Base-by-base conservation (phyloP, 2,329 filamentous ascomycete genomes). In the Diaporthe sp. region DNA sequence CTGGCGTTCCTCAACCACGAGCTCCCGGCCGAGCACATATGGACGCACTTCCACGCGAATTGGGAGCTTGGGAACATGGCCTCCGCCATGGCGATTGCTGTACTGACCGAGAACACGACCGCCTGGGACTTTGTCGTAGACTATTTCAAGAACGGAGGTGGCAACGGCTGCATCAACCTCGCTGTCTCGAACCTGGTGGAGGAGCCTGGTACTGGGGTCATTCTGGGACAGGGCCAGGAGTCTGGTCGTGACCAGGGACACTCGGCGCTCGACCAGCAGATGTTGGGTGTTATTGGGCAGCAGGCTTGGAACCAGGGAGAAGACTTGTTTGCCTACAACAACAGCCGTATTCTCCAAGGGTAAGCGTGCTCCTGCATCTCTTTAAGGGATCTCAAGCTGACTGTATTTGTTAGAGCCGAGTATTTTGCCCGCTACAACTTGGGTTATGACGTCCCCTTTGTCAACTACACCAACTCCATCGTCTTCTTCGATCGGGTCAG, bases 41-140 rank as follows among this genome's bases (percentile, higher is more conserved):
- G 77, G 25, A 78, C 83, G 56, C 82, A 84, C 68, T 86, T 84
- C 76, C 84, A 79, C 76, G 83, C 84, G 1, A 86, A 86, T 71
- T 87, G 86, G 85, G 86, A 87, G 72, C 77, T 86, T 6, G 84
- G 82, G 77, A 86, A 86, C 51, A 79, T 87, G 37, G 83, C 83
- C 3, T 81, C 82, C 19, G 66, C 66, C 1, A 78, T 84, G 37
- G 81, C 85, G 0, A 85, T 86, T 73, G 85, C 85, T 0, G 81
- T 87, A 1, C 79, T 85, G 10, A 80, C 81, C 1, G 85, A 87
- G 47, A 86, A 87, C 69, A 55, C 74, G 37, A 85, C 84, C 2
- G 84, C 84, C 73, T 84, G 80, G 70, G 73, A 85, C 17, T 78
- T 84, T 47, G 85, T 80, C 0, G 75, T 86, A 12, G 72, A 81